These are phyloP conservation scores for Schwanniomyces sp. DNA, from an alignment of 805 yeast genomes.

Conservation along the genomic window DNA sequence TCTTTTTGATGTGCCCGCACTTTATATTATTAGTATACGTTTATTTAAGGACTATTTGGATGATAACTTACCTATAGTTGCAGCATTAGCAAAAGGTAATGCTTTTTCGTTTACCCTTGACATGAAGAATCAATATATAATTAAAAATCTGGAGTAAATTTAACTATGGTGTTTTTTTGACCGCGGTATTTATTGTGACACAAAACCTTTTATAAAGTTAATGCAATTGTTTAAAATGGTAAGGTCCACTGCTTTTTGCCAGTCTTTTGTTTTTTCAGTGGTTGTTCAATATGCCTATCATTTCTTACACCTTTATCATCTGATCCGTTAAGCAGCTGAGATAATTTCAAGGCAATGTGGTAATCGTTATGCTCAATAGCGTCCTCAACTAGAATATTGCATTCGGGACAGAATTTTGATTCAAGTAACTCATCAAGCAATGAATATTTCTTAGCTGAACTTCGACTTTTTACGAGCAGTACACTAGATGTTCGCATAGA, in stretches of 20 bases:
- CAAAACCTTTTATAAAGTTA: neutral
- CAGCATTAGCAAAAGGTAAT: slow-evolving; percentile 78
- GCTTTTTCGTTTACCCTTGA: slow-evolving; percentile 10
- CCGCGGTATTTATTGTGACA: slow-evolving; percentile 1
- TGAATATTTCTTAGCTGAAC: neutral
- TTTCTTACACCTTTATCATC: neutral
- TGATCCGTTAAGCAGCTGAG: slow-evolving; percentile 26
- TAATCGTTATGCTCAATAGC: slow-evolving; percentile 53
- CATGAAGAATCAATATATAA: neutral
- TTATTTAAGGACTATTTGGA: neutral
- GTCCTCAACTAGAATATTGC: slow-evolving; percentile 26
- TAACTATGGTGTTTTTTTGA: neutral
- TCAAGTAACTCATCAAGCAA: slow-evolving; percentile 12
- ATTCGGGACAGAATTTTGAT: slow-evolving; percentile 23
- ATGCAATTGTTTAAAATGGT: slow-evolving; percentile 4
- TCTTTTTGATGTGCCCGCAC: slow-evolving; percentile 93
- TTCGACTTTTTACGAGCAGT: neutral
- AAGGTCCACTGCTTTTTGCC: slow-evolving; percentile 8
- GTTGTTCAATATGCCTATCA: neutral
- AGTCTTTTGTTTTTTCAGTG: neutral
- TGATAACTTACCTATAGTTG: slow-evolving; percentile 66
- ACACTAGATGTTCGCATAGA: no score
- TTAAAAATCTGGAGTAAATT: neutral
- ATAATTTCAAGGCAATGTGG: slow-evolving; percentile 52
- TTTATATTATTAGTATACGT: slow-evolving; percentile 23